Percentiles rank a stretch among this genome's conserved stretches.
Evolutionary conservation across 2,329 filamentous ascomycete species (phyloP).

Genomic region (Pezicula neosporulosa): DNA sequence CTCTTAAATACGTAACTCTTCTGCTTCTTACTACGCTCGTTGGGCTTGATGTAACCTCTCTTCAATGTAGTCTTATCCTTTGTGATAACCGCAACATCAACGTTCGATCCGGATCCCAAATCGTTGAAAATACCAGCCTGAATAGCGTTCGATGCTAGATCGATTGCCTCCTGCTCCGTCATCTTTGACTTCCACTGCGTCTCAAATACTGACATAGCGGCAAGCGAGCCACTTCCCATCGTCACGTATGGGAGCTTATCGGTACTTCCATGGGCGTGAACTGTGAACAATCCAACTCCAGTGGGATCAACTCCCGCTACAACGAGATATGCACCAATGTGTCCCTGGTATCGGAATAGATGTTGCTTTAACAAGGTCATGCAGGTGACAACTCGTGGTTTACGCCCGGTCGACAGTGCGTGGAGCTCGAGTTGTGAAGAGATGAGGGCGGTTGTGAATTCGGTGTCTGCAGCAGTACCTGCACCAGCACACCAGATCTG

Average conservation of each 20-base stretch:
- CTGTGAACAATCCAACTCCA: constrained; percentile 91
- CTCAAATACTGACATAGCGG: constrained; percentile 98
- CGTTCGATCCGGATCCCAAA: constrained; percentile 92
- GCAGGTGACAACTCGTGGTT: constrained; percentile 95
- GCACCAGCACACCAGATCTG: constrained; percentile 99
- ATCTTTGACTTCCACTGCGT: constrained; percentile 85
- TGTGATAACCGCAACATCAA: constrained; percentile 94
- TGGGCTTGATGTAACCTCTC: constrained; percentile 90
- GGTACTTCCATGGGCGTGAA: constrained; percentile 96
- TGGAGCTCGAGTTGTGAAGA: constrained; percentile 98
- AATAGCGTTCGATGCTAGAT: constrained; percentile 82
- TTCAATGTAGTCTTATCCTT: constrained; percentile 90
- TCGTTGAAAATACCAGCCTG: constrained; percentile 98
- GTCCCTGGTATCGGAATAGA: constrained; percentile 95
- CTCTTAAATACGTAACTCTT: constrained; percentile 87
- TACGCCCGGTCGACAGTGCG: constrained; percentile 91
- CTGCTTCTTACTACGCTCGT: constrained; percentile 86
- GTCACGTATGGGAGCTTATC: constrained; percentile 99
- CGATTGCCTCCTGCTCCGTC: constrained; percentile 76
- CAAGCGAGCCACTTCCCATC: constrained; percentile 94
- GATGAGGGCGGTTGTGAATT: constrained; percentile 98
- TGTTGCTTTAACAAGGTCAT: constrained; percentile 99
- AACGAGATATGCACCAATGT: constrained; percentile 97
- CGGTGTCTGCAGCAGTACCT: constrained; percentile 95
- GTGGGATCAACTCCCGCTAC: constrained; percentile 96